Evolutionary conservation across 176 grass and related monocot species (phyloP), one percentile per base, ranked within the genome.

Genomic region (Eragrostis nindensis): DNA sequence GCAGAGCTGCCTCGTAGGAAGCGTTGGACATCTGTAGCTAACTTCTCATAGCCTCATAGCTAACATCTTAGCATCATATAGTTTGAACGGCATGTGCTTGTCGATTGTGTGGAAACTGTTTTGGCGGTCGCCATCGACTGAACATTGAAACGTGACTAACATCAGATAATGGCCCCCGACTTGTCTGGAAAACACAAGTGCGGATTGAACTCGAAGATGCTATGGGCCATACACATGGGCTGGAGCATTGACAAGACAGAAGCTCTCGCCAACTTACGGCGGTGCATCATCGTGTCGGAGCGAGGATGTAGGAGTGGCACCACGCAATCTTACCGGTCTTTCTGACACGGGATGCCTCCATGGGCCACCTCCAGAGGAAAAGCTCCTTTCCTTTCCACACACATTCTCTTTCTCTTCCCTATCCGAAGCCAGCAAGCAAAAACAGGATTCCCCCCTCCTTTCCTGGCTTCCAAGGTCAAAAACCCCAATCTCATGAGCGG

Each of bases 381-480:
- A 36, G 32, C 32, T 17, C 7, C 29, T 38, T 17, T 42, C 32
- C 42, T 44, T 44, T 44, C 42, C 9, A 10, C 42, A 44, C 6
- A 44, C 42, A 44, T 10, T 44, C 42, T 55, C 52, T 55, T 18
- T 55, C 18, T 55, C 52, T n/a, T 21, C 21, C 52, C 19, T 17
- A 42, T 25, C 68, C 54, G 1, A 1, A 36, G 11, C 32, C 32
- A 36, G 6, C 62, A 76, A 48, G 82, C 72, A 39, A 78, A 77
- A 66, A 29, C 0, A 15, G 45, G 66, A 66, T 74, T 53, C 68
- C 47, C n/a, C n/a, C n/a, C 19, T 22, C 11, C 24, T 84, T 78
- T 73, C 86, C 69, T 84, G 14, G 49, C 86, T 84, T 87, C 50
- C 80, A 88, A 79, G 61, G 49, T 68, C 16, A 73, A 73, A 88